phyloP scores from a whole-genome alignment of 75 land plant genomes.

The Adiantum capillusveneris region DNA sequence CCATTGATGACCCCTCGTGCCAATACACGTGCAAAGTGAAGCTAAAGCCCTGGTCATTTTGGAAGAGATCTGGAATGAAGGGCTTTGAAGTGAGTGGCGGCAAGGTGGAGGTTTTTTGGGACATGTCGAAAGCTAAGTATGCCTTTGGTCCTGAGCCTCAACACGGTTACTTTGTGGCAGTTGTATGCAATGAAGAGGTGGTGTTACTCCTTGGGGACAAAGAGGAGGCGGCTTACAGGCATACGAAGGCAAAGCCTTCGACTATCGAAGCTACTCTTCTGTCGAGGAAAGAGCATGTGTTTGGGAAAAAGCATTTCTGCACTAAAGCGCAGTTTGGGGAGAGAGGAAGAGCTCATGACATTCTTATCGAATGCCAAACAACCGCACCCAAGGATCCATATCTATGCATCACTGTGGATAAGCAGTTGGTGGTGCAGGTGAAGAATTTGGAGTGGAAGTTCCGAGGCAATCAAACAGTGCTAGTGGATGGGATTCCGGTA shows the following conservation, averaged over 20 bases:
- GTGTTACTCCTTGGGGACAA: slow-evolving; percentile 16
- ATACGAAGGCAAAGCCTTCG: slow-evolving; percentile 5
- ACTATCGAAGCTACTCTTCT: slow-evolving; percentile 11
- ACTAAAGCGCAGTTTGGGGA: slow-evolving; percentile 16
- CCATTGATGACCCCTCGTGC: slow-evolving; percentile 6
- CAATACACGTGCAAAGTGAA: slow-evolving; percentile 15
- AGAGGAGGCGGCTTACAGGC: slow-evolving; percentile 12
- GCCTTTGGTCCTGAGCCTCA: slow-evolving; percentile 15
- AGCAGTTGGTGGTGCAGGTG: slow-evolving; percentile 22
- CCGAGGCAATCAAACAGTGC: slow-evolving; percentile 31
- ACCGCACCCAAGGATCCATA: slow-evolving; percentile 9
- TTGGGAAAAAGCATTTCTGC: slow-evolving; percentile 14
- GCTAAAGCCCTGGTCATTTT: slow-evolving; percentile 17
- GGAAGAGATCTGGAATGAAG: slow-evolving; percentile 18
- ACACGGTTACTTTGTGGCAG: slow-evolving; percentile 9
- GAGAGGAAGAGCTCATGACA: slow-evolving; percentile 14
- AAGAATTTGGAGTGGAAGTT: slow-evolving; percentile 35
- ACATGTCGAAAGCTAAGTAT: slow-evolving; percentile 9
- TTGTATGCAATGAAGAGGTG: slow-evolving; percentile 11
- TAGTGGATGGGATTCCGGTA: slow-evolving; percentile 16
- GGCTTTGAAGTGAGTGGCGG: slow-evolving; percentile 6
- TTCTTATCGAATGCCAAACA: slow-evolving; percentile 19
- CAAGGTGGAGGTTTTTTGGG: slow-evolving; percentile 23
- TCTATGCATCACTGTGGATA: slow-evolving; percentile 29
- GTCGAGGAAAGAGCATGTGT: slow-evolving; percentile 18